Evolutionary conservation across 73 alveolate species (phyloP).

Genomic region (Durusdinium trenchii): DNA sequence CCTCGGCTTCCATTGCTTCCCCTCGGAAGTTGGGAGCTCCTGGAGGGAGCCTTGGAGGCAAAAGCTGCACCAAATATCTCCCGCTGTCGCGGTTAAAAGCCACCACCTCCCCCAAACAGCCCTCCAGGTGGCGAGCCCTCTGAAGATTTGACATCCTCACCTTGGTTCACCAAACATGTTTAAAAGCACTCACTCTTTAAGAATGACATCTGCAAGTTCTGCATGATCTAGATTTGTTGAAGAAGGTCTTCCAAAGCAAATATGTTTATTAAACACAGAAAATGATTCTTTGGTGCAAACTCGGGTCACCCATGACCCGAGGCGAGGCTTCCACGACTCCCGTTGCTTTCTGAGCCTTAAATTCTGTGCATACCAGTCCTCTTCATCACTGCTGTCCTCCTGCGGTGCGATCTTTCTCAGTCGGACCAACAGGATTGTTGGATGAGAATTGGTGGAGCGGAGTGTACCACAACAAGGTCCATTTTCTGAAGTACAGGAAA

Average conservation of each 20-base stretch:
- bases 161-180: not conserved
- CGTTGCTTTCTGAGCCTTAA: constrained; percentile 46
- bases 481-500: too few species aligned
- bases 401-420: too few species aligned
- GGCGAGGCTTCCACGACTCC: constrained; percentile 38
- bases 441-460: too few species aligned
- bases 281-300: not conserved
- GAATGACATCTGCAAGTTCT: not conserved
- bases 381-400: constrained; percentile 56
- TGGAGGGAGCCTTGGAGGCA: constrained; percentile 12
- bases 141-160: not conserved
- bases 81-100: constrained; percentile 90
- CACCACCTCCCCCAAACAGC: constrained; percentile 54
- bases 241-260: not conserved
- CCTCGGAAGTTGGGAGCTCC: constrained; percentile 45
- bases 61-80: constrained; percentile 53
- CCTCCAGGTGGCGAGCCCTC: constrained; percentile 69
- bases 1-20: not conserved
- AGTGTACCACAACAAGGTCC: too few species aligned
- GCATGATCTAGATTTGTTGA: too few species aligned
- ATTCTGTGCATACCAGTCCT: constrained; percentile 33
- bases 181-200: not conserved
- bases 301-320: constrained; percentile 8
- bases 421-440: too few species aligned
- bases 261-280: not conserved